Evolutionary conservation across 371 early-diverging fungal species (phyloP), one percentile per base, ranked within the genome.

Genomic region (Amoeboaphelidium occidentale): DNA sequence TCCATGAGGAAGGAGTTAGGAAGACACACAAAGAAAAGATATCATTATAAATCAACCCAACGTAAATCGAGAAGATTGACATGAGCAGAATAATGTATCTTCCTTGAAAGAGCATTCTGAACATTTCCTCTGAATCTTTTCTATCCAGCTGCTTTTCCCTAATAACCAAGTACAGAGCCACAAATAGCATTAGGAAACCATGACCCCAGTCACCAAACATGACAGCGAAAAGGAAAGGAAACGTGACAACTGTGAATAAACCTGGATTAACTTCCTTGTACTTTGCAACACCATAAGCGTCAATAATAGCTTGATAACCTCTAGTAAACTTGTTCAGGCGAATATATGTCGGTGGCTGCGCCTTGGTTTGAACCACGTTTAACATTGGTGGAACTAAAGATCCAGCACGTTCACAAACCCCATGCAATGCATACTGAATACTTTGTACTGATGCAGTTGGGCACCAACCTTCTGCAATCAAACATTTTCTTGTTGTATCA

Each of bases 181-280:
- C 59, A 22, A 82, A 56, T 4, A 87, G 60, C 65, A 96, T 73
- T 46, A 97, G 54, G 48, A 88, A 58, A 17, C 97, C 99, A 58
- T 99, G 99, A 25, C 97, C 97, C 43, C 97, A 73, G 69, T 99
- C 99, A 52, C 98, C 98, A 76, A 98, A 99, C 99, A 99, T 99
- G 51, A 94, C 79, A 39, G 98, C 98, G 69, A 98, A 98, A 50
- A 98, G 61, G 66, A 98, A 97, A 20, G 99, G 99, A 75, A 98
- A 98, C 0, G 96, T 88, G 43, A 97, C 84, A 24, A 88, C 64
- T 0, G 93, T 90, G 59, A 97, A 98, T 32, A 98, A 74, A 27
- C 93, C 98, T 27, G 99, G 99, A 64, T 99, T 99, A 58, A 98
- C 93, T 69, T 99, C 99, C 51, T 86, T 76, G 58, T 97, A 97